Conservation (phyloP, 257 asterid genomes). For the Lycium ferocissimum region DNA sequence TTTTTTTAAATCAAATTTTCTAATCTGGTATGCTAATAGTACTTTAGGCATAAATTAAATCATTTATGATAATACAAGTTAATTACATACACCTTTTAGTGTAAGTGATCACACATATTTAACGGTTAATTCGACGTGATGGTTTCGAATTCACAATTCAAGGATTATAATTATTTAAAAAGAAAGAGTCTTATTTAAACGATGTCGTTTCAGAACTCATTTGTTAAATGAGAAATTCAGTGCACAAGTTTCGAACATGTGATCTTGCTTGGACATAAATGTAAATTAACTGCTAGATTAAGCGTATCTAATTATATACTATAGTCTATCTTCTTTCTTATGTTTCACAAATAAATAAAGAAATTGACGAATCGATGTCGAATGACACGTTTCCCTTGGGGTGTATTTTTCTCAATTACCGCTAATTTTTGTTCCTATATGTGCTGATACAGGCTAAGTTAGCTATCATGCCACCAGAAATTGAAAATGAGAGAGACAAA, state of each 20-base stretch:
- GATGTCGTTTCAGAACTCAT: no score
- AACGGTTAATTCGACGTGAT: no score
- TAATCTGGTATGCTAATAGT: not conserved
- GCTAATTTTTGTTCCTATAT: not conserved
- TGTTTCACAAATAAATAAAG: not conserved
- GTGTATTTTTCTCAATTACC: not conserved
- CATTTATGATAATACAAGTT: no score
- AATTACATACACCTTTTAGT: no score
- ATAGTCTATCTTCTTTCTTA: not conserved
- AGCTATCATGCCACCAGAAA: not conserved
- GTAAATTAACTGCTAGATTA: not conserved
- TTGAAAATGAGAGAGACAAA: not conserved
- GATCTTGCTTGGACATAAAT: not conserved
- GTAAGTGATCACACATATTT: no score
- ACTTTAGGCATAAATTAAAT: no score
- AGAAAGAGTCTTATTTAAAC: no score
- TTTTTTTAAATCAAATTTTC: not conserved
- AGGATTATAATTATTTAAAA: no score
- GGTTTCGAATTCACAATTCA: no score
- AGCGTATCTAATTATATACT: no score
- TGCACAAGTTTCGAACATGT: not conserved
- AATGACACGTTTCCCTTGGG: not conserved
- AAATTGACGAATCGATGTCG: not conserved
- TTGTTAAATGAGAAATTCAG: no score
- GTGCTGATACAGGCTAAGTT: constrained; percentile 26